Evolutionary conservation across 208 protist genomes (phyloP), one percentile per base, ranked within the genome.

Genomic region (Strigomonas galati): DNA sequence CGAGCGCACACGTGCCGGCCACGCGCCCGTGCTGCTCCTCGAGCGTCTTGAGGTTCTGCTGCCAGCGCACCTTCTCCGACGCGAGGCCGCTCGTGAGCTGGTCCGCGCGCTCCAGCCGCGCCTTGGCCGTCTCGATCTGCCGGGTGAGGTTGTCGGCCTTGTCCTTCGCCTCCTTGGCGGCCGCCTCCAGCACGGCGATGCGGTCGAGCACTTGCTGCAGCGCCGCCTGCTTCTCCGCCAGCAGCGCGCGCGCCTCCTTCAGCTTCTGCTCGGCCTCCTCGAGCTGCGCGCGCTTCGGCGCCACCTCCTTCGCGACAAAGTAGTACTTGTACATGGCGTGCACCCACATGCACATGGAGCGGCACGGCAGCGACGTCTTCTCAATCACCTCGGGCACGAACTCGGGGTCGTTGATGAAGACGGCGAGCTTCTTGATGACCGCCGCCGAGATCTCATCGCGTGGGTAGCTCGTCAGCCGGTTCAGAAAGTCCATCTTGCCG

Each of bases 321-420:
- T 93, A 87, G 78, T 98, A 99, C 63, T 84, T 89, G 75, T 97
- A 81, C 74, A 98, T 97, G 32, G 97, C 97, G 32, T 85, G 79
- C 21, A 91, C 90, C 97, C 97, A 99, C 91, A 96, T 93, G 75
- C 94, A 98, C 64, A 99, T 89, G 43, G 92, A 97, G 30, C 85
- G 89, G 60, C 93, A 95, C 24, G 97, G 94, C 71, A 85, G 72
- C 21, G 95, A 98, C 35, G 87, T 93, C 71, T 97, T 97, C 55
- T 85, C 85, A 28, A 99, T 92, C 57, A 85, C 83, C 43, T 97
- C 91, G 1, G 94, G 94, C 49, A 88, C 70, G 66, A 98, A 98
- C 26, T 94, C 87, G 4, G 87, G 84, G 69, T 98, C 90, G 46
- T 94, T 85, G 56, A 97, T 73, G 78, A 95, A 98, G 48, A 79